A percentile compares a stretch with the other conserved stretches of the same genome.
Conservation (phyloP, 2,329 filamentous ascomycete species). For the Aspergillus spinulosporus region DNA sequence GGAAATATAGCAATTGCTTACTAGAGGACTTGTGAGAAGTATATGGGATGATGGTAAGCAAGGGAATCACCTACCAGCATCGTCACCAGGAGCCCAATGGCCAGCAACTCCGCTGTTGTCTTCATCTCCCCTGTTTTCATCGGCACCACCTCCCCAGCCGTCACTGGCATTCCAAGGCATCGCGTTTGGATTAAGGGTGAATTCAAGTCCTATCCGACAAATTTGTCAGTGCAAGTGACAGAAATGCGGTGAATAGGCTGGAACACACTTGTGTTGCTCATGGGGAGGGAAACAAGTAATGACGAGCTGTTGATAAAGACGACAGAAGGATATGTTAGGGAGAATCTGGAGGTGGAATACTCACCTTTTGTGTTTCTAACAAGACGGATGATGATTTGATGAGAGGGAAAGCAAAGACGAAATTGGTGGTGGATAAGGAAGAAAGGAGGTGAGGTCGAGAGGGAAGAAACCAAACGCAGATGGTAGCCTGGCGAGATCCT, state of each 20-base stretch:
- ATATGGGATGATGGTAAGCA: too few species aligned
- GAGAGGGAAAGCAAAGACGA: too few species aligned
- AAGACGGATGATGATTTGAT: too few species aligned
- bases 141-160: background rate
- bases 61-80: slow-evolving; percentile 1
- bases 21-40: too few species aligned
- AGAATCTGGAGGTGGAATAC: background rate
- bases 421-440: too few species aligned
- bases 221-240: background rate
- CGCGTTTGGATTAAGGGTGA: background rate
- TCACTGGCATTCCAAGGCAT: background rate
- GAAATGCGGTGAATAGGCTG: too few species aligned
- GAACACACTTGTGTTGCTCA: background rate
- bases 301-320: background rate
- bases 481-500: too few species aligned
- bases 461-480: too few species aligned
- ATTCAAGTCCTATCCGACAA: background rate
- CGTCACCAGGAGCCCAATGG: background rate
- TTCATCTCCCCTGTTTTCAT: too few species aligned
- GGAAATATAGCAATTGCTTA: too few species aligned
- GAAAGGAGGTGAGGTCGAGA: too few species aligned
- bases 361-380: background rate
- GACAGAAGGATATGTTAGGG: background rate
- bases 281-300: background rate
- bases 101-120: background rate